Evolutionary conservation across 2,329 filamentous ascomycete genomes (phyloP), one percentile per base, ranked within the genome.

Genomic region (Pezicula carpinea): DNA sequence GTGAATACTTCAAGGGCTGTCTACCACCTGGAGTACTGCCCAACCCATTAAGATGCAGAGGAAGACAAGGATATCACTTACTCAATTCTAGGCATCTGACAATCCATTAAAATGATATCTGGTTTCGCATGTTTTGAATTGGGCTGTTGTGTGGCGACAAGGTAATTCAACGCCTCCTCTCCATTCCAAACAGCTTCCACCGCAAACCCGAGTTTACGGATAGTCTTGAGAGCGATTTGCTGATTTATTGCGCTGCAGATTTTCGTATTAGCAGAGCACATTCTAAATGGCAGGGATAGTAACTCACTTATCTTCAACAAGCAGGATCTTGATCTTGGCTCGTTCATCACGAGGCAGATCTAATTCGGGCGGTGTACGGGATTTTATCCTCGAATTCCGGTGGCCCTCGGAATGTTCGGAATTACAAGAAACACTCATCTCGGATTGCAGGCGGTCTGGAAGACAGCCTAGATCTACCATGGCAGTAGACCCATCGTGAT

Each of bases 281-380:
- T 35, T 15, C 6, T 6, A 35, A 14, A 19, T 15, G 26, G 22
- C 22, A 18, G 31, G 15, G 11, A 23, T 3, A 44, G n/a, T 10
- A 15, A 72, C 79, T 71, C 69, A 82, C 79, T 91, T 90, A 61
- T 92, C 88, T 66, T 92, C 88, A 2, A 91, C 87, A 1, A 93
- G 80, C 17, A 92, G 67, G n/a, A 92, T 72, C 40, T 87, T 79
- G 5, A 83, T 74, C 32, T 79, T 76, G 45, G 77, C 71, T 46
- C 87, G 74, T 46, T 87, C 83, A 2, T 72, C 64, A 14, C 71
- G 66, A 3, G 76, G 67, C 2, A 87, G 60, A 15, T 76, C 76
- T 39, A 74, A 64, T 2, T 73, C 70, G 4, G 67, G 52, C n/a
- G 69, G 60, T 4, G 66, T 59, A 53, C 60, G 29, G 61, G 64